Base-by-base conservation (phyloP, 2,329 filamentous ascomycete species). In the Diaporthe sp. region DNA sequence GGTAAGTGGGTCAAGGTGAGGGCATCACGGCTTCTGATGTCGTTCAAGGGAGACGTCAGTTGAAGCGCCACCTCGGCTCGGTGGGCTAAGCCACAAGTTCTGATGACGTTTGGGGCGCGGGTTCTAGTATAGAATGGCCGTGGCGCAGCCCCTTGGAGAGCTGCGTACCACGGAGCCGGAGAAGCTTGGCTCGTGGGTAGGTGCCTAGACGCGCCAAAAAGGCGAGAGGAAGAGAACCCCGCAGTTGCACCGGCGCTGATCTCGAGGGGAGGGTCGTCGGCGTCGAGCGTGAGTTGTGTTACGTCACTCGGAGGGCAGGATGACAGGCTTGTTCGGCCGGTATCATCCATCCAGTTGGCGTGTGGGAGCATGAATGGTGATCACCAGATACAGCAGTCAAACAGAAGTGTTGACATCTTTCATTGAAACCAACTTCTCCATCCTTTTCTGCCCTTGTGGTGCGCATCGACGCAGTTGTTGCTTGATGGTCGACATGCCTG, bases 191-290 rank as follows among this genome's bases (percentile, higher is more conserved):
- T 7, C 60, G 42, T 61, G 58, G 58, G 10, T 7, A 57, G 28
- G n/a, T 25, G 55, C 8, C 57, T 6, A 37, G 57, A 58, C 31
- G 9, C 37, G 31, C 55, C 34, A n/a, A 15, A 39, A 37, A 17
- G 57, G 25, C 20, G 31, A 60, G 51, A 9, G 57, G 57, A 10
- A 37, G 7, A n/a, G 57, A 37, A 65, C 61, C 61, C 61, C 61
- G 61, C 61, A 65, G 61, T 47, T 47, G 61, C 61, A 47, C 61
- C 39, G 9, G 51, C 25, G 51, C 51, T 53, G 55, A n/a, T 58
- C 53, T n/a, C 25, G 37, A 47, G 60, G 25, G 31, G 57, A 31
- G n/a, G n/a, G 60, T 49, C 25, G 39, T 47, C 7, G 34, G 37
- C 12, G 25, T 34, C 28, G 31, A 37, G 39, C 22, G 15, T 42